phyloP scores from a whole-genome alignment of 176 grass and related monocot genomes.

The Carex littledalei region DNA sequence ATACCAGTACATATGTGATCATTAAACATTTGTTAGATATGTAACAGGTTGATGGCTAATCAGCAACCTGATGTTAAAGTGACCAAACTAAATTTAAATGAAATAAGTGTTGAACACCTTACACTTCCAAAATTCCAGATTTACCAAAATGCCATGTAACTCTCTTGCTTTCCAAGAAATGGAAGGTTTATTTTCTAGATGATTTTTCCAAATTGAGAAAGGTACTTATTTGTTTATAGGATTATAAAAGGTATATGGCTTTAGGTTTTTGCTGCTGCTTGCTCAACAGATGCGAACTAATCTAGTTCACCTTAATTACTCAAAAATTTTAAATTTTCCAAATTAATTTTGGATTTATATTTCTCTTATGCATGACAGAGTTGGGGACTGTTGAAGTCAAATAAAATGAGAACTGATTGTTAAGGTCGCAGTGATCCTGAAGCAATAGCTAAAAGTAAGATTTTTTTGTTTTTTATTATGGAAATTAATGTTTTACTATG shows the following conservation, averaged over 20 bases:
- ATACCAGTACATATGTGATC: background rate
- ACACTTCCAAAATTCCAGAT: slow-evolving; percentile 73
- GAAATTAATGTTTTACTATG: background rate
- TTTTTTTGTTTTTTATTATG: background rate
- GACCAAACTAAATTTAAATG: slow-evolving; percentile 46
- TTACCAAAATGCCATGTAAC: slow-evolving; percentile 47
- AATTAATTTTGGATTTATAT: too few species aligned
- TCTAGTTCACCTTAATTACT: background rate
- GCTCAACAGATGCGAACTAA: background rate
- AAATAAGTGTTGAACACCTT: slow-evolving; percentile 43
- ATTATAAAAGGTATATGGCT: background rate
- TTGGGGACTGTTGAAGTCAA: too few species aligned
- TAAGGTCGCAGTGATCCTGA: slow-evolving; percentile 31
- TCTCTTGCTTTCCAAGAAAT: slow-evolving; percentile 53
- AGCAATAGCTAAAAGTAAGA: slow-evolving; percentile 54
- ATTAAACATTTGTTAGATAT: background rate
- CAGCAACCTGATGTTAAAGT: slow-evolving; percentile 83
- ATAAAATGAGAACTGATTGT: slow-evolving; percentile 25
- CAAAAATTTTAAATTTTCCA: too few species aligned
- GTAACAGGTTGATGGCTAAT: slow-evolving; percentile 72
- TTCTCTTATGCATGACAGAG: too few species aligned
- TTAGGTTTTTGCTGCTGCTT: background rate
- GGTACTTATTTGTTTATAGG: slow-evolving; percentile 21
- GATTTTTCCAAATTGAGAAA: slow-evolving; percentile 46
- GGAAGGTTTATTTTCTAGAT: slow-evolving; percentile 56